A percentile compares a stretch with the other conserved stretches of the same genome.
phyloP scores from a whole-genome alignment of 371 early-diverging fungal genomes.

The Smittium mucronatum region DNA sequence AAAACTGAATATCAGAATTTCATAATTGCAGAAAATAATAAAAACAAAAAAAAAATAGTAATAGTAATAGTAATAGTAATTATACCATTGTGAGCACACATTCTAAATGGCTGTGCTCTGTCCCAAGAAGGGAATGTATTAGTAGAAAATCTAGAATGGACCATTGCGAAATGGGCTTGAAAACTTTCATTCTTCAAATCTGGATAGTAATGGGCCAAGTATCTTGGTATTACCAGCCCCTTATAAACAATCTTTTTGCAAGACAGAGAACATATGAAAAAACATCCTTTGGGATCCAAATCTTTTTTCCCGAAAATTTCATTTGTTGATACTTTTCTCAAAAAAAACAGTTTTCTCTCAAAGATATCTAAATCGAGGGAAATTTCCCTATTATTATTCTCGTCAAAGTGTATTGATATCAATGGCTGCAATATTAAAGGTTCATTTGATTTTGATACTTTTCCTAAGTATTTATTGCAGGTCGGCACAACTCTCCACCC shows the following conservation, averaged over 20 bases:
- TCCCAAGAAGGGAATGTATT: constrained; percentile 98
- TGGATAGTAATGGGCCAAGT: constrained; percentile 80
- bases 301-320: constrained; percentile 28
- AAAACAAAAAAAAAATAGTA: too few relatives aligned
- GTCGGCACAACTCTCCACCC: constrained; percentile 87
- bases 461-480: constrained; percentile 77
- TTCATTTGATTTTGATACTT: constrained; percentile 73
- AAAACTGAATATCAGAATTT: too few relatives aligned
- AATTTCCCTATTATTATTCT: background rate
- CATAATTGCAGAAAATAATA: too few relatives aligned
- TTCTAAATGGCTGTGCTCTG: constrained; percentile 92
- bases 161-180: constrained; percentile 82
- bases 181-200: constrained; percentile 73
- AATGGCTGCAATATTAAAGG: constrained; percentile 92
- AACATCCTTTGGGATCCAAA: constrained; percentile 61
- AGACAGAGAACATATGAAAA: constrained; percentile 90
- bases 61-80: too few relatives aligned
- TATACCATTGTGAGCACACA: constrained; percentile 96
- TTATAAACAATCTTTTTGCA: constrained; percentile 89
- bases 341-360: constrained; percentile 72
- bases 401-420: constrained; percentile 26
- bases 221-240: constrained; percentile 85
- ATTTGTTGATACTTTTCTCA: constrained; percentile 82
- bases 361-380: constrained; percentile 38
- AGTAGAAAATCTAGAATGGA: constrained; percentile 95